phyloP scores from a whole-genome alignment of 371 early-diverging fungal species.

The Mortierella sp. region DNA sequence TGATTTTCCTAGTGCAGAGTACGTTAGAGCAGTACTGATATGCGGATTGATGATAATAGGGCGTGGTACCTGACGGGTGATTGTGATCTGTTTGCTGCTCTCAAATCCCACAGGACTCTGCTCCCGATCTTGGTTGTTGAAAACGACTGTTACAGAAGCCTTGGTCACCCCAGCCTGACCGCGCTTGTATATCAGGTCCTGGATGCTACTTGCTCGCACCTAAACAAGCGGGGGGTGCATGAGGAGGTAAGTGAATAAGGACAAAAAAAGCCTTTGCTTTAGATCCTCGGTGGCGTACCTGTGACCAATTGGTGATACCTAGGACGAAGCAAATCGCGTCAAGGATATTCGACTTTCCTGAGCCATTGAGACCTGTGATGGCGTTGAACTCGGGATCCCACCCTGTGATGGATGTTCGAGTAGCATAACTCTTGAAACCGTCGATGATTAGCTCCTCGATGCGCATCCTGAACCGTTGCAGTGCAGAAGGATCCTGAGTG shows the following conservation, averaged over 20 bases:
- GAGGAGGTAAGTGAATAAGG: background rate
- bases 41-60: too few relatives aligned
- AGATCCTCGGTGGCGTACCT: slow-evolving; percentile 59
- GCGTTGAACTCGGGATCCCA: slow-evolving; percentile 99
- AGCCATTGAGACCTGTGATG: slow-evolving; percentile 99
- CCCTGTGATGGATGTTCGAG: slow-evolving; percentile 93
- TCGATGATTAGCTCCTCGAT: slow-evolving; percentile 97
- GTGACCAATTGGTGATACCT: slow-evolving; percentile 92
- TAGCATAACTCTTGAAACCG: slow-evolving; percentile 98
- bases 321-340: slow-evolving; percentile 99
- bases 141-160: slow-evolving; percentile 96
- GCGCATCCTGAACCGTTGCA: slow-evolving; percentile 67
- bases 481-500: background rate
- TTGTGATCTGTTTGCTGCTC: slow-evolving; percentile 85
- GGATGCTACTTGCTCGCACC: slow-evolving; percentile 94
- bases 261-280: background rate
- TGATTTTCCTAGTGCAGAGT: background rate
- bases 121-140: slow-evolving; percentile 90
- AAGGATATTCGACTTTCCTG: slow-evolving; percentile 99
- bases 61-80: slow-evolving; percentile 93
- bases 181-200: slow-evolving; percentile 97
- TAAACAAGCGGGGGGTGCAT: slow-evolving; percentile 46
- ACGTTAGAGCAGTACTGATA: too few relatives aligned
- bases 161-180: slow-evolving; percentile 97
- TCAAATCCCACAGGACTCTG: slow-evolving; percentile 94